Conservation (phyloP, 2,329 filamentous ascomycete genomes). For the Trichothecium roseum region DNA sequence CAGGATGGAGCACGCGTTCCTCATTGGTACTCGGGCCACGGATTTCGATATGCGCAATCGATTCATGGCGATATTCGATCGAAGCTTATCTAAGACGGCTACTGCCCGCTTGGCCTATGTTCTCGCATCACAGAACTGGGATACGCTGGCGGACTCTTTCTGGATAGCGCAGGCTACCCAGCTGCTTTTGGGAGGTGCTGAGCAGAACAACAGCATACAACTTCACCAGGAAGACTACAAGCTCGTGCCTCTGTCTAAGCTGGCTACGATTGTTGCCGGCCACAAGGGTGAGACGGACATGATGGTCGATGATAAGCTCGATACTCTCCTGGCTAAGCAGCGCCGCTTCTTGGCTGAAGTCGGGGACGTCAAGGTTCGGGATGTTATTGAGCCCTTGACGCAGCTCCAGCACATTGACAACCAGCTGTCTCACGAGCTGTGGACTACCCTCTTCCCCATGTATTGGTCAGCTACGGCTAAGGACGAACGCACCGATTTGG, state of each 20-base stretch:
- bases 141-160: slow-evolving; percentile 86
- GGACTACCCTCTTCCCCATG: slow-evolving; percentile 83
- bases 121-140: slow-evolving; percentile 90
- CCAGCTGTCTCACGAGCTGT: slow-evolving; percentile 76
- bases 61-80: slow-evolving; percentile 94
- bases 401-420: slow-evolving; percentile 88
- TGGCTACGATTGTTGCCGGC: slow-evolving; percentile 64
- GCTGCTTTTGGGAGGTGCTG: slow-evolving; percentile 80
- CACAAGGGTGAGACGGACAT: slow-evolving; percentile 66
- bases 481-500: slow-evolving; percentile 82
- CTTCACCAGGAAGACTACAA: slow-evolving; percentile 79
- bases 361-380: slow-evolving; percentile 75
- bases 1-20: slow-evolving; percentile 93
- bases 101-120: slow-evolving; percentile 84
- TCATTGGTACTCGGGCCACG: slow-evolving; percentile 85
- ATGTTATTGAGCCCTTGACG: slow-evolving; percentile 79
- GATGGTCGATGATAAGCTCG: slow-evolving; percentile 75
- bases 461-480: slow-evolving; percentile 83
- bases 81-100: slow-evolving; percentile 84
- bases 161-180: slow-evolving; percentile 96
- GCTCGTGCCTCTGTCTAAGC: slow-evolving; percentile 59
- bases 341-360: slow-evolving; percentile 76
- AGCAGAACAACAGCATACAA: slow-evolving; percentile 69
- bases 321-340: slow-evolving; percentile 67
- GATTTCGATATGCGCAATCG: slow-evolving; percentile 96